Evolutionary conservation across 345 rosid species (phyloP).

Genomic region (Luvunga scandens): DNA sequence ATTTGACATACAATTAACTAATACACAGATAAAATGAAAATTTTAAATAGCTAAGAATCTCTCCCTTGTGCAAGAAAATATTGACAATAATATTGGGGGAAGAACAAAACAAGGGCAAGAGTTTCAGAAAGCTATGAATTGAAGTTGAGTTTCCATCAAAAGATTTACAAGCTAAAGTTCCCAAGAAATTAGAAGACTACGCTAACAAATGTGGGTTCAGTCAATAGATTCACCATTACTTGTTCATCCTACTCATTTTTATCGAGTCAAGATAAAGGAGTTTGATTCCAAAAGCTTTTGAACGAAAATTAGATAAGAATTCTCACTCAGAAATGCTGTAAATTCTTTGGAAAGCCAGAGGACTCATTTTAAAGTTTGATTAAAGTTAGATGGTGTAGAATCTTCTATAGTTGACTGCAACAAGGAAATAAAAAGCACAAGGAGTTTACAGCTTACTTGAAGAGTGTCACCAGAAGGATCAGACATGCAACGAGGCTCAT

Average conservation of each 20-base stretch:
- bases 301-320: neutral
- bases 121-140: neutral
- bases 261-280: neutral
- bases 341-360: neutral
- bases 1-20: slow-evolving; percentile 10
- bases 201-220: neutral
- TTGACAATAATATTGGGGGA: neutral
- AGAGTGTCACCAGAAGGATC: slow-evolving; percentile 93
- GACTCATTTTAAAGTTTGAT: neutral
- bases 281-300: neutral
- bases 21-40: neutral
- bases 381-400: neutral
- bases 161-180: neutral
- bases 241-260: neutral
- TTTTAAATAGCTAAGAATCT: neutral
- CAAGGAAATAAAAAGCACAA: neutral
- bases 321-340: neutral
- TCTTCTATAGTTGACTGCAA: neutral
- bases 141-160: neutral
- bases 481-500: slow-evolving; percentile 91
- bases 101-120: no score
- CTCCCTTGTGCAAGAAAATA: neutral
- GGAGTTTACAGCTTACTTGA: slow-evolving; percentile 55
- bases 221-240: neutral
- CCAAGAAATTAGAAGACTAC: neutral